Evolutionary conservation across 2,329 filamentous ascomycete species (phyloP).

Genomic region (Aureobasidium pullulans): DNA sequence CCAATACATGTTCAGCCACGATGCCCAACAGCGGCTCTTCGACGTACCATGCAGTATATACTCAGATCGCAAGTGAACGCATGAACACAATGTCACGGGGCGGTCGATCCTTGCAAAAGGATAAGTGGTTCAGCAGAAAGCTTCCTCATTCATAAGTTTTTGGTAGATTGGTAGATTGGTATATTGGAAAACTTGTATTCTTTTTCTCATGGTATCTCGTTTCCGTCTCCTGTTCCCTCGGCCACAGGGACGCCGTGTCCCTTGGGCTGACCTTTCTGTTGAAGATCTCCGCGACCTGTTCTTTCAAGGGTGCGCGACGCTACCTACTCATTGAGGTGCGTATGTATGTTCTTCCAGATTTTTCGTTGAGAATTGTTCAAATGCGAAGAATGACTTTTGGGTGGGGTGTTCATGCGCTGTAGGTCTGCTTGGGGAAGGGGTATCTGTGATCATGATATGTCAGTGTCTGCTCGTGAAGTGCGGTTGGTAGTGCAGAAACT

Average conservation of each 20-base stretch:
- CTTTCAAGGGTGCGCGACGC: neutral
- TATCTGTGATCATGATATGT: conserved; percentile 20
- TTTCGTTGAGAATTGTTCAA: conserved; percentile 2
- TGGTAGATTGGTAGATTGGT: too few relatives aligned
- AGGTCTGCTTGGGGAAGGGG: conserved; percentile 32
- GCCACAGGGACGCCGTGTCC: too few relatives aligned
- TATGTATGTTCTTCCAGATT: neutral
- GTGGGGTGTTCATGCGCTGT: conserved; percentile 16
- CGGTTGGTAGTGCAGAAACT: conserved; percentile 39
- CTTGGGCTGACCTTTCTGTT: neutral
- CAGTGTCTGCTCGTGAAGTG: conserved; percentile 28
- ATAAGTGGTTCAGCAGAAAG: too few relatives aligned
- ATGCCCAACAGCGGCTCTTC: too few relatives aligned
- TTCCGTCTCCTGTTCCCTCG: neutral
- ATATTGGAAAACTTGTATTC: neutral
- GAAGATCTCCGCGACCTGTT: neutral
- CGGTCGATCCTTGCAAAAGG: too few relatives aligned
- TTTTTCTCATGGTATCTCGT: neutral
- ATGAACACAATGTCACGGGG: too few relatives aligned
- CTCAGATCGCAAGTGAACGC: too few relatives aligned
- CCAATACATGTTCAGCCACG: too few relatives aligned
- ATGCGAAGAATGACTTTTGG: neutral
- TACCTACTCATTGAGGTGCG: neutral
- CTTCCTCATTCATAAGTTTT: too few relatives aligned
- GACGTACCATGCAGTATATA: too few relatives aligned